phyloP scores from a whole-genome alignment of 2,329 filamentous ascomycete genomes.

The Diaporthe caulivora region DNA sequence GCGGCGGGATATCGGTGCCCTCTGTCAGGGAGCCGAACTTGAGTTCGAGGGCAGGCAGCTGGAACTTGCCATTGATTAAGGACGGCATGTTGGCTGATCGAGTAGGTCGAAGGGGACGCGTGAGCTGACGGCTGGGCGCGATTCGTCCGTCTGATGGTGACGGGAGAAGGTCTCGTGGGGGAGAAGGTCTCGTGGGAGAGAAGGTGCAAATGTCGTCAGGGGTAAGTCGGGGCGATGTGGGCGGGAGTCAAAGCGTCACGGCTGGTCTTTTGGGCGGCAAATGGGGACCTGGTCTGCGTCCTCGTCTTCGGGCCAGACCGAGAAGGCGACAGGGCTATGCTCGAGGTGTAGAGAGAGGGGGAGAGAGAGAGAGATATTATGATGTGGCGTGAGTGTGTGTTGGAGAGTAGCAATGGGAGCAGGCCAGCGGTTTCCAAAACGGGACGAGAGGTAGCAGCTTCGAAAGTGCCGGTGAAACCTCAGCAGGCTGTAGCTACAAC shows the following conservation, averaged over 20 bases:
- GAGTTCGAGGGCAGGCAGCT: constrained; percentile 70
- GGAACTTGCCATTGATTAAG: constrained; percentile 54
- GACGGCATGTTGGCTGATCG: constrained; percentile 46
- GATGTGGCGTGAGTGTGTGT: neutral
- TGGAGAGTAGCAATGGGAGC: neutral
- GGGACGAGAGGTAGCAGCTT: constrained; percentile 28
- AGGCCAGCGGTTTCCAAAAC: constrained; percentile 25
- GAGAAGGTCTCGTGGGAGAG: constrained; percentile 24
- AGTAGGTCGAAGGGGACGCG: neutral
- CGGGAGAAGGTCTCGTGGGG: constrained; percentile 17
- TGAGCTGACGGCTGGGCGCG: constrained; percentile 2
- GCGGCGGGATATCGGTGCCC: constrained; percentile 71
- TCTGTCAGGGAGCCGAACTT: constrained; percentile 71
- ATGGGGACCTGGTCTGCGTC: constrained; percentile 9
- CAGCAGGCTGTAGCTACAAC: constrained; percentile 15
- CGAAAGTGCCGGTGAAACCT: constrained; percentile 18
- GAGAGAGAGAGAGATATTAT: too few relatives aligned
- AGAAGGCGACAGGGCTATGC: constrained; percentile 18
- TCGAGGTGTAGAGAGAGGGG: neutral
- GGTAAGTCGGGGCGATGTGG: constrained; percentile 31
- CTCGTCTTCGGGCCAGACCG: constrained; percentile 32
- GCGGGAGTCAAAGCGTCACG: constrained; percentile 30
- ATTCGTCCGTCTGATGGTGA: constrained; percentile 14
- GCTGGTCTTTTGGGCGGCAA: constrained; percentile 1
- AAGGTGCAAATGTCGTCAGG: constrained; percentile 33